Conservation (phyloP, 1,284 basidiomycete genomes). For the Boletus albobrunnescens region DNA sequence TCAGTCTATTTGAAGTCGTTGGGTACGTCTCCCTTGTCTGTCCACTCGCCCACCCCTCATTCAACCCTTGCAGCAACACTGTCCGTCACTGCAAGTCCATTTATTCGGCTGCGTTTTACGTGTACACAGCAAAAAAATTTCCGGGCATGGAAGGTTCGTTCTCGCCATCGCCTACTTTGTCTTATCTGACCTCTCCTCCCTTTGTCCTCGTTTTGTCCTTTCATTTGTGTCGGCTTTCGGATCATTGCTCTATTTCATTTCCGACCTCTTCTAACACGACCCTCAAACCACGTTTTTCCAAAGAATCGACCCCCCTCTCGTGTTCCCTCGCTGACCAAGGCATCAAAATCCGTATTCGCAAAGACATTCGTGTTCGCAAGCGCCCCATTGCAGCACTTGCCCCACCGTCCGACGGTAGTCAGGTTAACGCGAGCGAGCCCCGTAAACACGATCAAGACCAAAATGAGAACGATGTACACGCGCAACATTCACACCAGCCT, state of each 20-base stretch:
- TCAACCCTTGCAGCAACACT: constrained; percentile 52
- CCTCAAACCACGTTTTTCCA: constrained; percentile 1
- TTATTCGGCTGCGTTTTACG: constrained; percentile 82
- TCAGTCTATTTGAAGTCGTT: constrained; percentile 90
- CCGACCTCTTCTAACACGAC: constrained; percentile 2
- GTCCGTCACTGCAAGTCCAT: constrained; percentile 87
- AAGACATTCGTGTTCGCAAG: constrained; percentile 80
- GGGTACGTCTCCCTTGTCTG: constrained; percentile 50
- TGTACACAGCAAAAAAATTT: constrained; percentile 93
- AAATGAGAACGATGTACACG: constrained; percentile 22
- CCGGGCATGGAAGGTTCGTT: constrained; percentile 84
- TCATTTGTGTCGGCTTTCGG: constrained; percentile 18
- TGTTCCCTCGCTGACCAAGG: constrained; percentile 88
- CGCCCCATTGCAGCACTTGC: constrained; percentile 47
- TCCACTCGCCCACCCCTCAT: constrained; percentile 4
- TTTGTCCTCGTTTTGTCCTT: constrained; percentile 12
- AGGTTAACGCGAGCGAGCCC: constrained; percentile 12
- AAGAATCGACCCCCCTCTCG: constrained; percentile 81
- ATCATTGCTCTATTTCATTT: constrained; percentile 21
- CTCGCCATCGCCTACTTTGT: not conserved
- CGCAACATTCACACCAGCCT: constrained; percentile 11
- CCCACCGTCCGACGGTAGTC: constrained; percentile 36
- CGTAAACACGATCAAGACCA: constrained; percentile 29
- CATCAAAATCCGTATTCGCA: constrained; percentile 88
- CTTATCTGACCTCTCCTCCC: constrained; percentile 22